These are phyloP conservation scores for Anthracocystis walkeri DNA, from an alignment of 1,284 basidiomycete genomes.

Conservation along the genomic window DNA sequence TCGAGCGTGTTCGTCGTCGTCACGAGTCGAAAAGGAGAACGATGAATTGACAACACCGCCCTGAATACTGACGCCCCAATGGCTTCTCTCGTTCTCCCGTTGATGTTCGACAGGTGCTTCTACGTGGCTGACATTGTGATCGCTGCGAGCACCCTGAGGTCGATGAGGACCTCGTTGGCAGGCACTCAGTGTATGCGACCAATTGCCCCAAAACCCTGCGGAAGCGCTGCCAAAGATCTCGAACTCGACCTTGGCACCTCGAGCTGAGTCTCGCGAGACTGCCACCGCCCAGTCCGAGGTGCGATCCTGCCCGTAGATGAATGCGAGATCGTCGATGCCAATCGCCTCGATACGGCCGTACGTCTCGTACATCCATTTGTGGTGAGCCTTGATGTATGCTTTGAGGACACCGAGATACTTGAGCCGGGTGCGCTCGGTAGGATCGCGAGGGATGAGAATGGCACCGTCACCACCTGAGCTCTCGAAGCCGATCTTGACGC, in stretches of 20 bases:
- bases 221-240: slow-evolving; percentile 48
- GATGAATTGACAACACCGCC: slow-evolving; percentile 27
- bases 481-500: slow-evolving; percentile 54
- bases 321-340: slow-evolving; percentile 46
- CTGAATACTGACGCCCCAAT: slow-evolving; percentile 19
- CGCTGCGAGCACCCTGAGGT: slow-evolving; percentile 2
- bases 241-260: slow-evolving; percentile 54
- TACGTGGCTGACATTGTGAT: slow-evolving; percentile 13
- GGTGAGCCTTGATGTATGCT: slow-evolving; percentile 53
- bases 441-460: slow-evolving; percentile 57
- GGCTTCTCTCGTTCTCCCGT: slow-evolving; percentile 1
- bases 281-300: slow-evolving; percentile 61
- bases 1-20: slow-evolving; percentile 16
- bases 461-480: slow-evolving; percentile 58
- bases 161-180: slow-evolving; percentile 56
- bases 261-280: slow-evolving; percentile 48
- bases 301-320: slow-evolving; percentile 57
- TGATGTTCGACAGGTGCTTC: slow-evolving; percentile 7
- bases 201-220: slow-evolving; percentile 53
- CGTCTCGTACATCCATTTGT: slow-evolving; percentile 53
- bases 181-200: slow-evolving; percentile 53
- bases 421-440: slow-evolving; percentile 51
- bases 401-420: slow-evolving; percentile 58
- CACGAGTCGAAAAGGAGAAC: slow-evolving; percentile 16
- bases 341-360: slow-evolving; percentile 58